Evolutionary conservation across 345 rosid genomes (phyloP).

Genomic region (Mangifera indica): DNA sequence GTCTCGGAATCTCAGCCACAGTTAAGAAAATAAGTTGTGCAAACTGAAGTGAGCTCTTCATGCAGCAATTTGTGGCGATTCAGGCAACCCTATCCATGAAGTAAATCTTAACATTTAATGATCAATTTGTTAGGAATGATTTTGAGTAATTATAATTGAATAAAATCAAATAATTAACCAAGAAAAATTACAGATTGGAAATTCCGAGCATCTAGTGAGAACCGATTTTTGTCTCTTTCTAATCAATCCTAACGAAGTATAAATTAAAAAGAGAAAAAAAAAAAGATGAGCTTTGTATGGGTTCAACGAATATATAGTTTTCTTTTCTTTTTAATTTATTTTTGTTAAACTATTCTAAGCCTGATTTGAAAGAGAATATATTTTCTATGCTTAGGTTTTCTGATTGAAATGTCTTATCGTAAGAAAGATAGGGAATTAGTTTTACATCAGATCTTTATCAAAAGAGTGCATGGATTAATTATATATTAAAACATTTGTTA

Average conservation of each 20-base stretch:
- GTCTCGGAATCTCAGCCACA: conserved; percentile 13
- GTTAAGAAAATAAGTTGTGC: background rate
- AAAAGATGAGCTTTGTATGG: no score
- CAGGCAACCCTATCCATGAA: background rate
- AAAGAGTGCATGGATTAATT: no score
- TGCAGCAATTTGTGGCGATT: background rate
- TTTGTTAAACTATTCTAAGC: no score
- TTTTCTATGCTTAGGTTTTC: no score
- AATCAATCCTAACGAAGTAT: background rate
- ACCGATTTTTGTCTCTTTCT: background rate
- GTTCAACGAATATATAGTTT: no score
- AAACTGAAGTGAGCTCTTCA: background rate
- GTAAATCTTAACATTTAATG: background rate
- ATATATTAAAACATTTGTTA: no score
- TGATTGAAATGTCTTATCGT: no score
- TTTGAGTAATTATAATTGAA: background rate
- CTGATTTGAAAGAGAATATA: no score
- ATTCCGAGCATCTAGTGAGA: background rate
- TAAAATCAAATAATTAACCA: background rate
- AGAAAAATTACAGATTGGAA: background rate
- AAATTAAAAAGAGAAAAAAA: no score
- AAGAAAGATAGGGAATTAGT: no score
- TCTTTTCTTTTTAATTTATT: no score
- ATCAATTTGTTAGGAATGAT: background rate
- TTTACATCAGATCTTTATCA: no score